Percentiles rank a stretch among this genome's conserved stretches.
These are phyloP conservation scores for Kodamaea laetipori DNA, from an alignment of 805 yeast species.

Conservation along the genomic window DNA sequence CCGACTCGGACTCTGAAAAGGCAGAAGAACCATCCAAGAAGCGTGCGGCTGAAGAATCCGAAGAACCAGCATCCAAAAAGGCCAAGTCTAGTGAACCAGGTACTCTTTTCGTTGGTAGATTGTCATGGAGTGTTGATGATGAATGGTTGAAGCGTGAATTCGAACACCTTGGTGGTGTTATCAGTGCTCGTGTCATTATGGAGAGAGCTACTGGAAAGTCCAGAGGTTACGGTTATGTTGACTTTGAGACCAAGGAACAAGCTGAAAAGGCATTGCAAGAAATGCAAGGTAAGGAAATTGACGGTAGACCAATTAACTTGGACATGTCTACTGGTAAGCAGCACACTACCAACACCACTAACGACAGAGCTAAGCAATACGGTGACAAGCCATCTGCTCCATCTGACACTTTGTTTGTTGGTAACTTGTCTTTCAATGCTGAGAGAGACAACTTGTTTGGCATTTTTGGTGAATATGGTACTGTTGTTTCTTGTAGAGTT, in stretches of 20 bases:
- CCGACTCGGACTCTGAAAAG: slow-evolving; percentile 36
- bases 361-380: slow-evolving; percentile 81
- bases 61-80: slow-evolving; percentile 51
- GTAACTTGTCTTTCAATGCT: slow-evolving; percentile 91
- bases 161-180: slow-evolving; percentile 77
- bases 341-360: slow-evolving; percentile 49
- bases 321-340: slow-evolving; percentile 90
- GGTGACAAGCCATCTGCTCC: slow-evolving; percentile 93
- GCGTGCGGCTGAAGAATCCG: slow-evolving; percentile 25
- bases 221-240: slow-evolving; percentile 97
- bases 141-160: slow-evolving; percentile 90
- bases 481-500: slow-evolving; percentile 84
- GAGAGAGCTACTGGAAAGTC: slow-evolving; percentile 93
- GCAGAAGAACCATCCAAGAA: slow-evolving; percentile 24
- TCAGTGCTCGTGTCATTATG: slow-evolving; percentile 87
- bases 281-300: slow-evolving; percentile 91
- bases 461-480: slow-evolving; percentile 76
- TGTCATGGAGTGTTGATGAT: slow-evolving; percentile 96
- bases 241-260: slow-evolving; percentile 70
- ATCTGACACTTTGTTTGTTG: slow-evolving; percentile 93
- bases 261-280: slow-evolving; percentile 87
- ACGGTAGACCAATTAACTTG: slow-evolving; percentile 93
- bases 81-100: slow-evolving; percentile 58
- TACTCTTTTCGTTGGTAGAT: slow-evolving; percentile 93
- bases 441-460: slow-evolving; percentile 76